Evolutionary conservation across 306 rosid species (phyloP).

Genomic region (Erythrophleum fordii): DNA sequence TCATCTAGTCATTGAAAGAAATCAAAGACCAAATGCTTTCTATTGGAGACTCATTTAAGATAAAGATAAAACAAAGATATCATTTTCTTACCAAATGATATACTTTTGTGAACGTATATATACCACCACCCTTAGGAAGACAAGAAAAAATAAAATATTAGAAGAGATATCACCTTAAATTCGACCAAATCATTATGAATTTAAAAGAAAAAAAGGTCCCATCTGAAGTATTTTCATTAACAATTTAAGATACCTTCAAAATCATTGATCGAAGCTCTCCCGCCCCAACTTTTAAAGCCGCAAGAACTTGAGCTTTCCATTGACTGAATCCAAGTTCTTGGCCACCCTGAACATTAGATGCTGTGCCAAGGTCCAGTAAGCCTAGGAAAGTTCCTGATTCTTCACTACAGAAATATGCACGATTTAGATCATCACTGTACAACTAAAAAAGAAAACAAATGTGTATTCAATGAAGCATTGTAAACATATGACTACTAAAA

Average conservation of each 20-base stretch:
- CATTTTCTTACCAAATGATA: conserved; percentile 71
- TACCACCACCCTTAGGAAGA: conserved; percentile 74
- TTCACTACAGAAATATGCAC: conserved; percentile 58
- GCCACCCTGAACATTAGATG: conserved; percentile 53
- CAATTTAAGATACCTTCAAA: conserved; percentile 60
- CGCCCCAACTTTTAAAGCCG: conserved; percentile 63
- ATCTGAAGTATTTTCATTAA: not conserved
- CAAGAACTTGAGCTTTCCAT: conserved; percentile 70
- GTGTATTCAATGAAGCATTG: not conserved
- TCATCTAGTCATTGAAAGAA: conserved; percentile 39
- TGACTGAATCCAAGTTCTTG: conserved; percentile 77
- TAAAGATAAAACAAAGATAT: conserved; percentile 23
- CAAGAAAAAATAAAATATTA: conserved; percentile 13
- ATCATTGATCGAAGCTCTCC: conserved; percentile 67
- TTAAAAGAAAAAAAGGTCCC: not conserved
- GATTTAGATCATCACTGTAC: conserved; percentile 36
- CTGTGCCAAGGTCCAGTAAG: conserved; percentile 39
- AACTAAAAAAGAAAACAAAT: not conserved
- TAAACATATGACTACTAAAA: not conserved
- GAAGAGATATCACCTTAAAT: conserved; percentile 37
- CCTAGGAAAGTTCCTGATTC: conserved; percentile 51
- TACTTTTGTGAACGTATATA: conserved; percentile 71
- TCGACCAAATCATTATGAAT: conserved; percentile 7
- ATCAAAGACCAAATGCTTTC: not conserved
- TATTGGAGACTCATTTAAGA: conserved; percentile 14